Conservation (phyloP, 768 basidiomycete genomes). For the Kwoniella shandongensis region DNA sequence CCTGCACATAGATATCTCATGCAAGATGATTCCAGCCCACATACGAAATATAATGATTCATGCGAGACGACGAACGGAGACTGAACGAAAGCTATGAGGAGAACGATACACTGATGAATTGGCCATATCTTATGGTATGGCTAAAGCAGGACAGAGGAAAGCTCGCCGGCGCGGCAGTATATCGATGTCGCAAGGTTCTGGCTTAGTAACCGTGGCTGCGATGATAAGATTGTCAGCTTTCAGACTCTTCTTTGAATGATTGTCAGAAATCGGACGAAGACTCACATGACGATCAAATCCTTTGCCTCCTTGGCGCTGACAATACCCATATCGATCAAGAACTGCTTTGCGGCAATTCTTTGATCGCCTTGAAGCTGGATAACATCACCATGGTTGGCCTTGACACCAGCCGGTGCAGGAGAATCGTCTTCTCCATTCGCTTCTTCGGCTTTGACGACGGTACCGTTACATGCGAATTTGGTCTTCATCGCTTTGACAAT, state of each 20-base stretch:
- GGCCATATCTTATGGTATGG: too few species aligned
- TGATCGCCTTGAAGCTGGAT: conserved; percentile 99
- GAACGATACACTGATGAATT: too few species aligned
- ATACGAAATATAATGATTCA: too few species aligned
- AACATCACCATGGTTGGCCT: conserved; percentile 90
- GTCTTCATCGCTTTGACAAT: conserved; percentile 99
- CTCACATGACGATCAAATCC: conserved; percentile 52
- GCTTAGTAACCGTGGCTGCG: conserved; percentile 48
- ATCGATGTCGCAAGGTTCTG: too few species aligned
- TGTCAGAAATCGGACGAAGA: conserved; percentile 1
- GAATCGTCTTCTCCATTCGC: conserved; percentile 44
- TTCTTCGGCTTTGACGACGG: conserved; percentile 63
- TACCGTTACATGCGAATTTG: conserved; percentile 99
- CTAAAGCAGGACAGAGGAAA: too few species aligned
- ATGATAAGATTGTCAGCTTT: conserved; percentile 7
- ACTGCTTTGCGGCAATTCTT: conserved; percentile 80
- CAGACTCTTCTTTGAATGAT: background rate
- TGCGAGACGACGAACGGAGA: too few species aligned
- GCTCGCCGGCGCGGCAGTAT: too few species aligned
- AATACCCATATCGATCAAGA: conserved; percentile 66
- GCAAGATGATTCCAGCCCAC: too few species aligned
- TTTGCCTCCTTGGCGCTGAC: conserved; percentile 54
- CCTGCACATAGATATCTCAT: too few species aligned
- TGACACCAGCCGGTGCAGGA: conserved; percentile 28
- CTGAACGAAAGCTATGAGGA: too few species aligned